Conservation (phyloP, 805 yeast species). For the Tetrapisispora phaffii region DNA sequence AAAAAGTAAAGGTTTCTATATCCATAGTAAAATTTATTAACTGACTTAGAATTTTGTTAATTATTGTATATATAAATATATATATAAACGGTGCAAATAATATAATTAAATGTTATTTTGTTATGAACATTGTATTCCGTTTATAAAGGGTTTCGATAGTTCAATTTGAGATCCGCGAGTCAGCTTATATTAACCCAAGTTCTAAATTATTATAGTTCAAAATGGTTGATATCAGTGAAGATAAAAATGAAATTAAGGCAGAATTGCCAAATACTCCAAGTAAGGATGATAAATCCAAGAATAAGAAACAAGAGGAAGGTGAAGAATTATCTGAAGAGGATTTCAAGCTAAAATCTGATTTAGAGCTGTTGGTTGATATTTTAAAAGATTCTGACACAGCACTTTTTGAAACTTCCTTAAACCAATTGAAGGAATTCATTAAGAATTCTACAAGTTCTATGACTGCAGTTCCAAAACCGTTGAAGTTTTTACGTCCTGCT, state of each 20-base stretch:
- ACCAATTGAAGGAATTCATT: constrained; percentile 63
- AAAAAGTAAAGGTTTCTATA: constrained; percentile 1
- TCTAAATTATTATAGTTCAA: background rate
- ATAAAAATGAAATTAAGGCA: background rate
- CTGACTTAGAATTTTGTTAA: no score
- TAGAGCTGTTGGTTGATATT: constrained; percentile 79
- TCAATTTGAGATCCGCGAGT: background rate
- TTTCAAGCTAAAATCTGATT: constrained; percentile 71
- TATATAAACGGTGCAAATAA: no score
- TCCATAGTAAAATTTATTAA: background rate
- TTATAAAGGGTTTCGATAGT: no score
- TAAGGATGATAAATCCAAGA: constrained; percentile 3
- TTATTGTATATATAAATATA: no score
- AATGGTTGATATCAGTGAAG: background rate
- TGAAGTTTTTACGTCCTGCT: constrained; percentile 86
- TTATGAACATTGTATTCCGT: no score
- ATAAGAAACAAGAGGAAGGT: constrained; percentile 20
- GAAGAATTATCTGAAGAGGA: constrained; percentile 94
- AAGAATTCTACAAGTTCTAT: constrained; percentile 92
- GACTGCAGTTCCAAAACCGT: constrained; percentile 99
- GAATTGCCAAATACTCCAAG: background rate
- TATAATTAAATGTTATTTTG: no score
- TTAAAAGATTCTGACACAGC: constrained; percentile 42
- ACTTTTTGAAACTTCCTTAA: constrained; percentile 51
- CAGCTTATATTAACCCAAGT: background rate